Conservation (phyloP, 805 yeast species). For the Wickerhamomyces chambardii region DNA sequence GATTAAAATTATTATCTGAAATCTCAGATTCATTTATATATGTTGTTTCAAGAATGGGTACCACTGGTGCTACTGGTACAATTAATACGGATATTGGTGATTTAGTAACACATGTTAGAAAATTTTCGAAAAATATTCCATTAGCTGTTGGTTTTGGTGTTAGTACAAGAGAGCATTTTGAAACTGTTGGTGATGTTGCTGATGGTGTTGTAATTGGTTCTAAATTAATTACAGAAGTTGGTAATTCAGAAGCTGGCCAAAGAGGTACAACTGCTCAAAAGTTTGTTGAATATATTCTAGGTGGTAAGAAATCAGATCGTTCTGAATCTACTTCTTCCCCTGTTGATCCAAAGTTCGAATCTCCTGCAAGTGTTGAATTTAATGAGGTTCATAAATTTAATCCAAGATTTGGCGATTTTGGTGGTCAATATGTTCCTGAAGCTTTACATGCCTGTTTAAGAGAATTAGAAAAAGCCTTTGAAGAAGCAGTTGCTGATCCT, state of each 20-base stretch:
- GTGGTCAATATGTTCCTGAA: constrained; percentile 99
- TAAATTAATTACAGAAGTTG: constrained; percentile 63
- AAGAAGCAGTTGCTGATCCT: constrained; percentile 82
- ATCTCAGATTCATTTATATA: constrained; percentile 95
- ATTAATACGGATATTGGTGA: constrained; percentile 56
- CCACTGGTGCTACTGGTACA: constrained; percentile 79
- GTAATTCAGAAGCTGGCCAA: constrained; percentile 48
- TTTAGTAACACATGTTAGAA: constrained; percentile 68
- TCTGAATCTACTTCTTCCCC: constrained; percentile 14
- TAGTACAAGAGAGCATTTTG: constrained; percentile 84
- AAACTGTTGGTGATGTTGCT: constrained; percentile 67
- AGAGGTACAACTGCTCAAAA: constrained; percentile 56
- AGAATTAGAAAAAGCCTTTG: constrained; percentile 85
- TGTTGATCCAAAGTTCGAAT: too few species aligned
- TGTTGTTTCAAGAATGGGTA: constrained; percentile 97
- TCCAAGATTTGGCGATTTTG: constrained; percentile 87
- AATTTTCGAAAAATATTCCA: constrained; percentile 67
- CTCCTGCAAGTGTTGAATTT: too few species aligned
- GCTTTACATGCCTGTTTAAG: constrained; percentile 84
- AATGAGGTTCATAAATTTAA: constrained; percentile 59
- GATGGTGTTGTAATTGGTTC: constrained; percentile 98
- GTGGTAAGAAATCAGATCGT: constrained; percentile 34
- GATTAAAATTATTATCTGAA: constrained; percentile 66
- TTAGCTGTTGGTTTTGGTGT: constrained; percentile 98
- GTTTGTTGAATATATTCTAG: constrained; percentile 63